Evolutionary conservation across 192 early-diverging fungal genomes (phyloP).

Genomic region (Coemansia guatemalensis): DNA sequence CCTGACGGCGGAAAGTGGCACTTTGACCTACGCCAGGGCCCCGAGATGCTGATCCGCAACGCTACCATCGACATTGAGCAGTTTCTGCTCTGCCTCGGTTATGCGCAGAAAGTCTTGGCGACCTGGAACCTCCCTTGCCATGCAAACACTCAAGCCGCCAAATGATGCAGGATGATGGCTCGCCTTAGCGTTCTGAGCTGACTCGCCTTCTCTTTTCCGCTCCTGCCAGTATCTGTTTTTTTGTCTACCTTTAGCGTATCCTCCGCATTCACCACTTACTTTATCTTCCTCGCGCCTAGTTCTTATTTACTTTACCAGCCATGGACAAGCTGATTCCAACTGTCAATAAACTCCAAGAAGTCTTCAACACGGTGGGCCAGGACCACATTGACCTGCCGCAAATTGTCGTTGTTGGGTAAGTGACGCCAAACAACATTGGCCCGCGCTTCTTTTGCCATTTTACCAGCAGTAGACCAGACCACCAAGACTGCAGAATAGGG

Average conservation of each 20-base stretch:
- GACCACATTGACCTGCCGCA: slow-evolving; percentile 78
- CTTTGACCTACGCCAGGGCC: slow-evolving; percentile 48
- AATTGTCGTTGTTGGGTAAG: slow-evolving; percentile 81
- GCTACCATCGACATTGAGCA: slow-evolving; percentile 38
- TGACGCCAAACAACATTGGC: neutral
- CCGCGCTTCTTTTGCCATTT: neutral
- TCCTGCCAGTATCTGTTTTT: neutral
- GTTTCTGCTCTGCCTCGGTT: slow-evolving; percentile 44
- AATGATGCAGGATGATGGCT: neutral
- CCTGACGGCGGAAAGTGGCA: slow-evolving; percentile 43
- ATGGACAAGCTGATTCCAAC: slow-evolving; percentile 82
- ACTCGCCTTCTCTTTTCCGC: slow-evolving; percentile 6
- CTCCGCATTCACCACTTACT: neutral
- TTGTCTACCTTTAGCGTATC: neutral
- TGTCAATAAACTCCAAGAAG: slow-evolving; percentile 81
- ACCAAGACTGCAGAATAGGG: neutral
- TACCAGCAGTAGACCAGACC: neutral
- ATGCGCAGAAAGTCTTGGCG: slow-evolving; percentile 42
- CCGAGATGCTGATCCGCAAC: slow-evolving; percentile 44
- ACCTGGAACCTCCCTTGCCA: slow-evolving; percentile 26
- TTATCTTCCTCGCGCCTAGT: neutral
- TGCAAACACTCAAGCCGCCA: slow-evolving; percentile 2
- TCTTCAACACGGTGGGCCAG: slow-evolving; percentile 73
- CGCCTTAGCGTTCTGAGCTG: slow-evolving; percentile 3
- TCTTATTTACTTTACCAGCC: slow-evolving; percentile 8